Evolutionary conservation across 2,329 filamentous ascomycete species (phyloP).

Genomic region (Aspergillus viridinutans): DNA sequence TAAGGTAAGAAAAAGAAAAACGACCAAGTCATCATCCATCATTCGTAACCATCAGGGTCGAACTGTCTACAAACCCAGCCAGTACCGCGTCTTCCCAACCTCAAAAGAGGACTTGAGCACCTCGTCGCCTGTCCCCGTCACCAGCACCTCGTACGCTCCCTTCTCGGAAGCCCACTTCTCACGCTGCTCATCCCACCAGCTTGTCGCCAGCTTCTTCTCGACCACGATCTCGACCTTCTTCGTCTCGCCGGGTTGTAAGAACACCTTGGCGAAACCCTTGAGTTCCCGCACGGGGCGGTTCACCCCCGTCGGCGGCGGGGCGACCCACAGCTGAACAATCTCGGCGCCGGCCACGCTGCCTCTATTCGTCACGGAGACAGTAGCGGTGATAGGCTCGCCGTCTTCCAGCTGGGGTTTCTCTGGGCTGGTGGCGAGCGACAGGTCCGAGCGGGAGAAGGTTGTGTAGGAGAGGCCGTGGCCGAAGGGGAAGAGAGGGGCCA

Average conservation of each 20-base stretch:
- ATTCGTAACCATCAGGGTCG: background rate
- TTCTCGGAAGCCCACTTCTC: constrained; percentile 63
- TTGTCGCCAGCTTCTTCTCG: constrained; percentile 62
- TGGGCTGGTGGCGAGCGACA: constrained; percentile 30
- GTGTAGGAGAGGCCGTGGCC: constrained; percentile 78
- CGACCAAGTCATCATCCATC: background rate
- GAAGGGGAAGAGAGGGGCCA: constrained; percentile 68
- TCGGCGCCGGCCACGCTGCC: constrained; percentile 51
- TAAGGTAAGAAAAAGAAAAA: background rate
- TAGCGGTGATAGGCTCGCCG: constrained; percentile 45
- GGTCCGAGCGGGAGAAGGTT: constrained; percentile 55
- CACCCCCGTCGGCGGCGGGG: constrained; percentile 46
- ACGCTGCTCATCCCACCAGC: constrained; percentile 67
- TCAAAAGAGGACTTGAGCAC: constrained; percentile 52
- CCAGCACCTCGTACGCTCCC: constrained; percentile 61
- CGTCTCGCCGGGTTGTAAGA: constrained; percentile 56
- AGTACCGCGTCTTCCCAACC: constrained; percentile 61
- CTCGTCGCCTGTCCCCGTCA: constrained; percentile 54
- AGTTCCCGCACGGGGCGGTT: constrained; percentile 58
- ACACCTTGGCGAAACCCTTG: constrained; percentile 63
- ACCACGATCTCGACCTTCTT: constrained; percentile 53
- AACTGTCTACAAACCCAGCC: constrained; percentile 55
- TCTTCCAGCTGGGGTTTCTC: constrained; percentile 37
- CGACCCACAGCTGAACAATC: constrained; percentile 54
- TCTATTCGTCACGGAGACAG: constrained; percentile 50